phyloP scores from a whole-genome alignment of 345 rosid species.

The Fremontodendron californicum region DNA sequence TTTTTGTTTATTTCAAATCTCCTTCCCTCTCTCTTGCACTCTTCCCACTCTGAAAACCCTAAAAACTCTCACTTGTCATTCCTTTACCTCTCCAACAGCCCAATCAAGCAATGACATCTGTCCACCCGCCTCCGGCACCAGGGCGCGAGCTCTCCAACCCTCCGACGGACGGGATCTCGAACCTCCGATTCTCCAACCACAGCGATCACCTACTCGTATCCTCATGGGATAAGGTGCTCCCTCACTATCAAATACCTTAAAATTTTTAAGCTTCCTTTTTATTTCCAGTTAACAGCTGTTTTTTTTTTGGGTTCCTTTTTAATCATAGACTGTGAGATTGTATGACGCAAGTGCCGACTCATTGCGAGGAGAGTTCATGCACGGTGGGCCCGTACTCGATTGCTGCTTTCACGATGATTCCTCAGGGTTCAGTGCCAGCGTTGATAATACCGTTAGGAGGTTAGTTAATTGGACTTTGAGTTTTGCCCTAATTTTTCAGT shows the following conservation, averaged over 20 bases:
- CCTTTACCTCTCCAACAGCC: not conserved
- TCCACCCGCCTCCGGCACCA: conserved; percentile 47
- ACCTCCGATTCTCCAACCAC: conserved; percentile 90
- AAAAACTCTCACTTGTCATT: conserved; percentile 10
- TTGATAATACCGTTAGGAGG: conserved; percentile 76
- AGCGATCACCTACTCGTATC: conserved; percentile 93
- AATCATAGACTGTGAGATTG: conserved; percentile 58
- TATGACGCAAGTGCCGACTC: conserved; percentile 74
- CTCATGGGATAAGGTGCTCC: conserved; percentile 90
- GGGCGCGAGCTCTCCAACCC: conserved; percentile 83
- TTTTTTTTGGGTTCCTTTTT: not conserved
- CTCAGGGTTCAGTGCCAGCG: conserved; percentile 84
- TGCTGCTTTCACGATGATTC: conserved; percentile 98
- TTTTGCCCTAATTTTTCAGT: not conserved
- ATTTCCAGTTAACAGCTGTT: not conserved
- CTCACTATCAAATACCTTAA: not conserved
- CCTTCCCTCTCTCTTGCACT: conserved; percentile 15
- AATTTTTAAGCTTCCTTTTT: not conserved
- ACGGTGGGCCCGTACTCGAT: conserved; percentile 89
- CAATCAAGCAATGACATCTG: conserved; percentile 42
- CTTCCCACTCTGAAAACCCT: not conserved
- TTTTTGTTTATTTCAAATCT: conserved; percentile 5
- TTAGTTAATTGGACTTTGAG: conserved; percentile 18
- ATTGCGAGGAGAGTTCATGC: conserved; percentile 85
- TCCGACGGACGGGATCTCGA: conserved; percentile 90